Evolutionary conservation across 352 stramenopile genomes (phyloP), one percentile per base, ranked within the genome.

Genomic region (Phytophthora podocarpi): DNA sequence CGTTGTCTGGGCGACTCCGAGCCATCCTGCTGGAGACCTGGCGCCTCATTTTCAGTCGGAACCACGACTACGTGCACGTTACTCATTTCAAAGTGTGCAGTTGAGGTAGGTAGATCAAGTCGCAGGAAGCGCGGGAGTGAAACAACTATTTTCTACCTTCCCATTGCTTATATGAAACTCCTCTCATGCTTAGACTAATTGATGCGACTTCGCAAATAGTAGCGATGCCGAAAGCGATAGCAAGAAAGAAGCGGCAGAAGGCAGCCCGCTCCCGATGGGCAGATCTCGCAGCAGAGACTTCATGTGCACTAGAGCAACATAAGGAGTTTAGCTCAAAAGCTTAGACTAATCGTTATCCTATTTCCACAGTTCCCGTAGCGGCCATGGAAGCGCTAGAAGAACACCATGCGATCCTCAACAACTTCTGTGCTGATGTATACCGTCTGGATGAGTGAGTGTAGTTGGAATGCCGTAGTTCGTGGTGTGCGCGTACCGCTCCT

Each of bases 391-490:
- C 82, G 5, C 53, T 90, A 2, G 51, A 72, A 46, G 64, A 67
- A 5, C 81, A 89, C 20, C 64, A 90, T 23, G 46, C 48, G 10
- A 77, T 54, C 3, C 64, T 90, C 0, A 69, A 74, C 50, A 68
- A 62, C 2, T 87, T 89, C 32, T 88, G 74, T 26, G 50, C 61
- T 0, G 59, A 81, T 1, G 26, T 53, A 0, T 54, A 53, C 20
- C 53, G 20, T 13, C 18, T 42, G 16, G 59, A 66, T 72, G 20
- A 64, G 46, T 64, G 18, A 26, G n/a, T n/a, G n/a, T n/a, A n/a
- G n/a, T n/a, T n/a, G n/a, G n/a, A n/a, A n/a, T n/a, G n/a, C n/a
- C n/a, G n/a, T n/a, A n/a, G n/a, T n/a, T n/a, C n/a, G n/a, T n/a
- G n/a, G n/a, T n/a, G n/a, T n/a, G n/a, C n/a, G n/a, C n/a, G n/a